phyloP scores from a whole-genome alignment of 495 filamentous ascomycete species.

The Penicillium riverlandense region DNA sequence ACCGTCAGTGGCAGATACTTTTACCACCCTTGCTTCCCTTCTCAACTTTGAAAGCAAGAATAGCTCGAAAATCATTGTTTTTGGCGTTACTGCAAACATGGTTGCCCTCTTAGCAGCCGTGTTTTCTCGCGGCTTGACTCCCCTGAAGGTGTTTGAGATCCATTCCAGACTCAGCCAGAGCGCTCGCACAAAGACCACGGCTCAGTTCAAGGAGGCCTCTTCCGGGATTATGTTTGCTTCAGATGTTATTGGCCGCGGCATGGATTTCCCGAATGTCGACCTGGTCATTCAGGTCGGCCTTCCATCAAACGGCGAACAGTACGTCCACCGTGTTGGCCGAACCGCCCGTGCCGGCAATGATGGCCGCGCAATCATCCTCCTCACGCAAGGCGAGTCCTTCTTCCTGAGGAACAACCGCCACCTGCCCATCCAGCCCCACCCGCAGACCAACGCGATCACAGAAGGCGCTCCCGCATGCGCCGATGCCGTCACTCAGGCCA shows the following conservation, averaged over 20 bases:
- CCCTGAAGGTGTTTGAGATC: conserved; percentile 46
- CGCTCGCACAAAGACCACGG: conserved; percentile 49
- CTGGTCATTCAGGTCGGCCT: conserved; percentile 81
- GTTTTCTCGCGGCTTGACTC: conserved; percentile 36
- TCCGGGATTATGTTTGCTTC: conserved; percentile 56
- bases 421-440: conserved; percentile 49
- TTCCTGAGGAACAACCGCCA: conserved; percentile 48
- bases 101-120: conserved; percentile 48
- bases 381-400: conserved; percentile 53
- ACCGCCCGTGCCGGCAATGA: conserved; percentile 61
- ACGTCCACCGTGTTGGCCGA: conserved; percentile 82
- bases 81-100: conserved; percentile 58
- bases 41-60: conserved; percentile 36
- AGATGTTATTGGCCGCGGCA: conserved; percentile 67
- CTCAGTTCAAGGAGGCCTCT: conserved; percentile 50
- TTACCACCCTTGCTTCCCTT: conserved; percentile 42
- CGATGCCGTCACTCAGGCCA: conserved; percentile 19
- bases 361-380: conserved; percentile 58
- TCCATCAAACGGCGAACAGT: conserved; percentile 65
- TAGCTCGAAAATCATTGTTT: conserved; percentile 60
- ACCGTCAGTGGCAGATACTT: conserved; percentile 45
- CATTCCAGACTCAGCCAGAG: conserved; percentile 55
- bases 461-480: conserved; percentile 15
- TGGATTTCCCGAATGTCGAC: conserved; percentile 94
- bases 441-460: conserved; percentile 29